Conservation (phyloP, 805 yeast genomes). For the Saccharomycopsis sp. region DNA sequence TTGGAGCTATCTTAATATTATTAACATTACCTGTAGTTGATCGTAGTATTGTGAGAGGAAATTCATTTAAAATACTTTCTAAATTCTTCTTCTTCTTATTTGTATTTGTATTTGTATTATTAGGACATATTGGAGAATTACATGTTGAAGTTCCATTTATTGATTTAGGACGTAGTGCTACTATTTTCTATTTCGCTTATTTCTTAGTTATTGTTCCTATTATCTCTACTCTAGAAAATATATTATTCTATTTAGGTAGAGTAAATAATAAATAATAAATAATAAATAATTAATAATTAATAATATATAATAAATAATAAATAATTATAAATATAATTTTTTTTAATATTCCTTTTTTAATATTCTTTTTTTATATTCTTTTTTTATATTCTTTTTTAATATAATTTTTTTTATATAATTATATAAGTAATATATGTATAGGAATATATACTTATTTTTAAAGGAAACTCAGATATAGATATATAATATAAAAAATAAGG, state of each 20-base stretch:
- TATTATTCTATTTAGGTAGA: constrained; percentile 20
- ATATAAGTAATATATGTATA: too few species aligned
- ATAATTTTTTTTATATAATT: too few species aligned
- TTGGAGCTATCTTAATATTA: constrained; percentile 17
- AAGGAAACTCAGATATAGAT: too few species aligned
- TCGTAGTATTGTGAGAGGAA: constrained; percentile 16
- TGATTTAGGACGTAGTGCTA: constrained; percentile 20
- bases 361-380: too few species aligned
- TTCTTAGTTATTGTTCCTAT: constrained; percentile 22
- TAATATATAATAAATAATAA: too few species aligned
- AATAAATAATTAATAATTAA: too few species aligned
- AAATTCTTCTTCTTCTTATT: constrained; percentile 20
- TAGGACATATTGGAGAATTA: constrained; percentile 24
- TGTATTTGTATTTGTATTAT: constrained; percentile 22
- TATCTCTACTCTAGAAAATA: too few species aligned
- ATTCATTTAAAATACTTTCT: constrained; percentile 8
- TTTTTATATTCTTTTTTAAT: too few species aligned
- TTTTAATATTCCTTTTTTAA: too few species aligned
- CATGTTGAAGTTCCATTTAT: constrained; percentile 24
- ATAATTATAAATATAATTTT: too few species aligned
- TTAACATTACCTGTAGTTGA: constrained; percentile 17
- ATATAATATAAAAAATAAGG: too few species aligned
- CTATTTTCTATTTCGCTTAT: constrained; percentile 22
- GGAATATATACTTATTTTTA: too few species aligned
- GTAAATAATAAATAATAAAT: neutral